These are phyloP conservation scores for Mycosphaerella sp. DNA, from an alignment of 2,329 filamentous ascomycete species.

Conservation along the genomic window DNA sequence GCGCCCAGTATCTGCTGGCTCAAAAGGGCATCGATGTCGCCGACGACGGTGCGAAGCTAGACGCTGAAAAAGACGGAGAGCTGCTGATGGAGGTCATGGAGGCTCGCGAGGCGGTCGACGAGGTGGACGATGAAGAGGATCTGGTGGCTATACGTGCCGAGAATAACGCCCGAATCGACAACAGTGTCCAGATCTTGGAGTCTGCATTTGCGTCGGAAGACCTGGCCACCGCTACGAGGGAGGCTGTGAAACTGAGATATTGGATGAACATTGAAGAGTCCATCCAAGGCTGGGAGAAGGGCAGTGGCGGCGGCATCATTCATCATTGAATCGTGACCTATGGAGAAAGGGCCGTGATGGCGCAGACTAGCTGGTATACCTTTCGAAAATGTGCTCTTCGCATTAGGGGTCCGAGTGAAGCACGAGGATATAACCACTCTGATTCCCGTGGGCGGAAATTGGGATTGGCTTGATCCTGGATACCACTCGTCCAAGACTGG, in stretches of 20 bases:
- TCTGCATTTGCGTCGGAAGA: slow-evolving; percentile 61
- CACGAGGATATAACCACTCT: no score
- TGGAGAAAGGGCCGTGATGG: background rate
- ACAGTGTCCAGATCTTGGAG: slow-evolving; percentile 58
- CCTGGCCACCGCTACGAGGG: slow-evolving; percentile 58
- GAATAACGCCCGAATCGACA: slow-evolving; percentile 63
- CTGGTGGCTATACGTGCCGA: slow-evolving; percentile 53
- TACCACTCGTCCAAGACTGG: no score
- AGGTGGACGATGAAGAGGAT: slow-evolving; percentile 55
- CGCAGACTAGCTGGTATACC: no score
- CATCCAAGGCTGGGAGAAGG: slow-evolving; percentile 76
- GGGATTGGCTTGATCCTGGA: no score
- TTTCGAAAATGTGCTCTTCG: no score
- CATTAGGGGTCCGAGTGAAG: no score
- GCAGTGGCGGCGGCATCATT: slow-evolving; percentile 45
- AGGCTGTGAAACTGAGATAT: slow-evolving; percentile 75
- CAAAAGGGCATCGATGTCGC: slow-evolving; percentile 66
- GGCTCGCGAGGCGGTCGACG: slow-evolving; percentile 57
- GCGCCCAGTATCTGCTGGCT: slow-evolving; percentile 80
- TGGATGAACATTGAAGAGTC: slow-evolving; percentile 84
- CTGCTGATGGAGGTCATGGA: slow-evolving; percentile 77
- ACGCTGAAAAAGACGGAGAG: slow-evolving; percentile 45
- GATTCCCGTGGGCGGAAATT: no score
- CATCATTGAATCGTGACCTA: slow-evolving; percentile 23
- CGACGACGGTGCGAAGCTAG: slow-evolving; percentile 66